A percentile compares a stretch with the other conserved stretches of the same genome.
phyloP scores from a whole-genome alignment of 164 flowering plant genomes.

The Vitis cinerea region DNA sequence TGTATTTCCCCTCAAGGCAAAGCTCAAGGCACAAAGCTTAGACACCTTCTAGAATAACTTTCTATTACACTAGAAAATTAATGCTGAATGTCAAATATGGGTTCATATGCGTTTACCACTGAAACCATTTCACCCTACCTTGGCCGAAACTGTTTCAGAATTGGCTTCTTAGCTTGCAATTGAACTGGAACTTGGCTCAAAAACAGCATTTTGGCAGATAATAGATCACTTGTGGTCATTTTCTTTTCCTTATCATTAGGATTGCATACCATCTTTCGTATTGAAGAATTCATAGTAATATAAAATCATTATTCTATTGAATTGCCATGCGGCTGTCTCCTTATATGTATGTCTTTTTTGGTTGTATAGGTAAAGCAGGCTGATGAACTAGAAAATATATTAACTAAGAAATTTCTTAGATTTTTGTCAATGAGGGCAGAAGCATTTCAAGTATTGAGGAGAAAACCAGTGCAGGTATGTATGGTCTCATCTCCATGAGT shows the following conservation, averaged over 20 bases:
- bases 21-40: background rate
- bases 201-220: too few relatives aligned
- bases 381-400: conserved; percentile 97
- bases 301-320: too few relatives aligned
- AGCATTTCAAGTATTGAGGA: conserved; percentile 96
- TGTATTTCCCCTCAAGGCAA: background rate
- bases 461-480: conserved; percentile 91
- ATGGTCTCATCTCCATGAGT: background rate
- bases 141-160: too few relatives aligned
- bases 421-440: conserved; percentile 99
- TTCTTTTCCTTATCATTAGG: too few relatives aligned
- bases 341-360: conserved; percentile 11
- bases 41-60: background rate
- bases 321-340: background rate
- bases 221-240: too few relatives aligned
- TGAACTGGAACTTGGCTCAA: too few relatives aligned
- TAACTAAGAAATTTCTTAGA: conserved; percentile 88
- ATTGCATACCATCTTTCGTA: too few relatives aligned
- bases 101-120: too few relatives aligned
- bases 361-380: conserved; percentile 79
- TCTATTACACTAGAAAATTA: background rate
- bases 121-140: too few relatives aligned
- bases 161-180: too few relatives aligned
- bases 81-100: too few relatives aligned
- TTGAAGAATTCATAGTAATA: too few relatives aligned